Conservation (phyloP, 768 basidiomycete species). For the Lactarius vividus region DNA sequence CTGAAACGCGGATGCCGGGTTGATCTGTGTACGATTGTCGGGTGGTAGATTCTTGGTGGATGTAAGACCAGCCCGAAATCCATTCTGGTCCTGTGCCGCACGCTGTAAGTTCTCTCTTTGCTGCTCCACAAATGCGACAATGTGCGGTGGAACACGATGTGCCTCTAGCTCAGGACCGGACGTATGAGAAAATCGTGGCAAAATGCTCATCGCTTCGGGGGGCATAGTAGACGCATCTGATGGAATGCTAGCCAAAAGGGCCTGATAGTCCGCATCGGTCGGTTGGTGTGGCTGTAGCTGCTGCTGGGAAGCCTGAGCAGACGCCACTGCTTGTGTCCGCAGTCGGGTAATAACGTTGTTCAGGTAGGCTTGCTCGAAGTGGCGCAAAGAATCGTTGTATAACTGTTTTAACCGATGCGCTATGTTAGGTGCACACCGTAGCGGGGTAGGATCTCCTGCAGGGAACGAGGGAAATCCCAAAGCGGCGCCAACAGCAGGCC, state of each 20-base stretch:
- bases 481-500: conserved; percentile 12
- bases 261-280: conserved; percentile 21
- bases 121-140: conserved; percentile 21
- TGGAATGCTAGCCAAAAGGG: conserved; percentile 9
- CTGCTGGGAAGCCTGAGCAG: conserved; percentile 7
- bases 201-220: conserved; percentile 14
- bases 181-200: conserved; percentile 23
- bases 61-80: conserved; percentile 20
- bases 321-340: not conserved
- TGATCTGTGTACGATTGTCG: conserved; percentile 18
- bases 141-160: conserved; percentile 13
- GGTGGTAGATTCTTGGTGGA: conserved; percentile 12
- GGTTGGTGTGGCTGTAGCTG: conserved; percentile 17
- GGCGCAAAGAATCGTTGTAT: conserved; percentile 9
- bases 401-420: conserved; percentile 14
- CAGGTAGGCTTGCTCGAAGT: conserved; percentile 18
- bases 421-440: conserved; percentile 10
- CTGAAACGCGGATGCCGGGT: conserved; percentile 6
- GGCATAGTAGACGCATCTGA: conserved; percentile 7
- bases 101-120: conserved; percentile 20
- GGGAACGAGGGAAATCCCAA: conserved; percentile 12
- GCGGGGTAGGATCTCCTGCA: not conserved
- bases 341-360: not conserved
- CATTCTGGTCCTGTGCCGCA: conserved; percentile 20
- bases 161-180: conserved; percentile 22